Evolutionary conservation across 192 early-diverging fungal genomes (phyloP), one percentile per base, ranked within the genome.

Genomic region (Umbelopsis vinacea): DNA sequence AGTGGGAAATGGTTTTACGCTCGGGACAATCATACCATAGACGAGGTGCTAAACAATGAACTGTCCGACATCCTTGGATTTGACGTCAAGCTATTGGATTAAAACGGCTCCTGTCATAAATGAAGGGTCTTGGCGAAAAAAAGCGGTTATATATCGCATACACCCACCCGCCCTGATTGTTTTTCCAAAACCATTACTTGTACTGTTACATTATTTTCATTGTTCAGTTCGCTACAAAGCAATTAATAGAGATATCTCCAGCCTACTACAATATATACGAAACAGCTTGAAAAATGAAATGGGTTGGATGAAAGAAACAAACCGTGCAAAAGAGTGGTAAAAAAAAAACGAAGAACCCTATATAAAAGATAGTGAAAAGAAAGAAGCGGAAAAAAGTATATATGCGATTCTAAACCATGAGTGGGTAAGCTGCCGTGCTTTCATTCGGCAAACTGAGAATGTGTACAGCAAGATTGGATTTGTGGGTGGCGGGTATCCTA

Each of bases 1-100:
- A 71, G 79, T n/a, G 53, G 80, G n/a, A 82, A 81, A 43, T 97
- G 95, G 95, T 89, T 93, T 72, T 95, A 90, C 81, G 69, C 78
- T 29, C 89, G 92, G 33, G 92, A 91, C 48, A 86, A 86, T 23
- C 83, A 89, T 52, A 87, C 88, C 1, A 72, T 97, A 33, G 89
- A 91, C 53, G 84, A 80, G 12, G 54, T 97, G 24, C 77, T 97
- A 12, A 86, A 85, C 24, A 75, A 78, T 7, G 94, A 96, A 79
- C 79, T 95, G 35, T 82, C 86, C 3, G 79, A 87, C 35, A 79
- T 81, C 1, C 68, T 91, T 9, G 80, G 73, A 0, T 45, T 78
- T 17, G 53, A 87, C 0, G 71, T 91, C 14, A 68, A 74, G 11
- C 66, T 92, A 14, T 84, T 83, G 38, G 71, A 73, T 7, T 63